These are phyloP conservation scores for Acanthochlamys bracteata DNA, from an alignment of 106 monocot species.

Conservation along the genomic window DNA sequence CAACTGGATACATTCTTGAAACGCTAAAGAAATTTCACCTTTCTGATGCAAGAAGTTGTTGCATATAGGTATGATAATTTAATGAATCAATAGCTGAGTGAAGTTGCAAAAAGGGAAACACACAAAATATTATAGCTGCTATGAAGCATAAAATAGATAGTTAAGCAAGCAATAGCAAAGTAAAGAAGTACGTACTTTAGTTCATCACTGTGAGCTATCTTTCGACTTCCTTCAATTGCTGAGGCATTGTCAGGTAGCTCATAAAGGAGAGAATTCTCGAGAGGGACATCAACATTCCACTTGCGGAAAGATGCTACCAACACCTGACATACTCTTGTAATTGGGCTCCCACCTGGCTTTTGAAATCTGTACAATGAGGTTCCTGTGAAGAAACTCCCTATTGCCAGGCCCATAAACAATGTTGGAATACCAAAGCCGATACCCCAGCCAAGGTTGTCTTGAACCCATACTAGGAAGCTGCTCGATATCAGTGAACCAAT, in stretches of 20 bases:
- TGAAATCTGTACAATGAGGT: slow-evolving; percentile 41
- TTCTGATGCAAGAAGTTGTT: too few relatives aligned
- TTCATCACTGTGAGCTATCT: slow-evolving; percentile 36
- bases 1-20: too few relatives aligned
- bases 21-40: too few relatives aligned
- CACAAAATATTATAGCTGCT: too few relatives aligned
- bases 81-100: too few relatives aligned
- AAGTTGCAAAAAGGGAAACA: too few relatives aligned
- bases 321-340: slow-evolving; percentile 36
- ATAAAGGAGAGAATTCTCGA: slow-evolving; percentile 33
- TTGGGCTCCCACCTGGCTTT: slow-evolving; percentile 42
- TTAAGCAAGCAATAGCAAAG: too few relatives aligned
- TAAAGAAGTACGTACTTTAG: slow-evolving; percentile 13
- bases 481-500: slow-evolving; percentile 43
- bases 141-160: too few relatives aligned
- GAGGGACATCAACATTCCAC: slow-evolving; percentile 21
- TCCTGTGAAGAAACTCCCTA: slow-evolving; percentile 30
- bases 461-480: slow-evolving; percentile 40
- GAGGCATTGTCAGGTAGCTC: slow-evolving; percentile 34
- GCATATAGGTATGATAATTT: too few relatives aligned
- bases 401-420: slow-evolving; percentile 38
- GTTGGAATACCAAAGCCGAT: slow-evolving; percentile 45
- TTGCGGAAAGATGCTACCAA: slow-evolving; percentile 32
- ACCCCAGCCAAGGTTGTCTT: slow-evolving; percentile 48
- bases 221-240: slow-evolving; percentile 40